These are phyloP conservation scores for Penicillium arizonense DNA, from an alignment of 495 filamentous ascomycete genomes.

Conservation along the genomic window DNA sequence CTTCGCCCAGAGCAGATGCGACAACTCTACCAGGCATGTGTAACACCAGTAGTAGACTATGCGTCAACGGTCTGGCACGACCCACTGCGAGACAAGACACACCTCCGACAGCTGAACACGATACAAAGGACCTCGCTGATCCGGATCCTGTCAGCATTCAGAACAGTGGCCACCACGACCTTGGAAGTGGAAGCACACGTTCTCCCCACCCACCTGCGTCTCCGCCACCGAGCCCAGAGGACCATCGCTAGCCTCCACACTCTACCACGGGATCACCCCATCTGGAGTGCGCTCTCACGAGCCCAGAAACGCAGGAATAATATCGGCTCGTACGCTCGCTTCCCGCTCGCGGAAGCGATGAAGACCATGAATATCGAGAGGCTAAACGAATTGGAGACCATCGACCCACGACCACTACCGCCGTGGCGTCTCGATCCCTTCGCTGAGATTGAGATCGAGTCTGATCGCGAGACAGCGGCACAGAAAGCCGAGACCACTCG, in stretches of 20 bases:
- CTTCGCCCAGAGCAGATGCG: slow-evolving; percentile 23
- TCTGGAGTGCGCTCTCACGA: not conserved
- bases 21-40: slow-evolving; percentile 22
- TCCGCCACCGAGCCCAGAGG: not conserved
- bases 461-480: slow-evolving; percentile 12
- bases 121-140: not conserved
- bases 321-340: slow-evolving; percentile 2
- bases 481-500: not conserved
- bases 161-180: not conserved
- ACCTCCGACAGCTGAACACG: too few relatives aligned
- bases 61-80: too few relatives aligned
- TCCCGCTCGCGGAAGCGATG: slow-evolving; percentile 16
- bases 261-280: slow-evolving; percentile 4
- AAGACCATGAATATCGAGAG: slow-evolving; percentile 14
- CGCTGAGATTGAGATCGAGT: slow-evolving; percentile 14
- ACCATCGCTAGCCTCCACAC: not conserved
- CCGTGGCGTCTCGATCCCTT: slow-evolving; percentile 11
- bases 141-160: not conserved
- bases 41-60: slow-evolving; percentile 17
- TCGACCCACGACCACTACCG: slow-evolving; percentile 14
- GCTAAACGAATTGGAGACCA: slow-evolving; percentile 17
- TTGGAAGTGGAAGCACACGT: not conserved
- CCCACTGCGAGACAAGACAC: too few relatives aligned
- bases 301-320: slow-evolving; percentile 15
- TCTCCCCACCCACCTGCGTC: not conserved